These are phyloP conservation scores for Bretschneidera sinensis DNA, from an alignment of 345 rosid species.

Conservation along the genomic window DNA sequence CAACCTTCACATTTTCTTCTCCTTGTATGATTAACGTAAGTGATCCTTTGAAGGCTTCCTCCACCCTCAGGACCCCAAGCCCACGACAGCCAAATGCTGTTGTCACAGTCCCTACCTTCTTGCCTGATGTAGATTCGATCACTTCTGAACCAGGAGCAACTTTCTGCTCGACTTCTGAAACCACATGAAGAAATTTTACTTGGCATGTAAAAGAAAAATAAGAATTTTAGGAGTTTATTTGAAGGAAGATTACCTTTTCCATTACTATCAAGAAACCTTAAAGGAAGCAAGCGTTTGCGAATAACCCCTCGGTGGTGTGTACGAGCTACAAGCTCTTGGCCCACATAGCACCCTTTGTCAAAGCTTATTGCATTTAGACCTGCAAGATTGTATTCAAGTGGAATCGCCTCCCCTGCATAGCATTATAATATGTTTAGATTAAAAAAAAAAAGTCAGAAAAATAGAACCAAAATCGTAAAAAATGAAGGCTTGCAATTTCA, in stretches of 20 bases:
- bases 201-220: background rate
- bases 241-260: conserved; percentile 50
- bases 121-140: conserved; percentile 43
- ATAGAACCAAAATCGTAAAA: background rate
- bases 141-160: conserved; percentile 67
- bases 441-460: background rate
- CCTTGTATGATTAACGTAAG: conserved; percentile 40
- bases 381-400: conserved; percentile 77
- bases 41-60: conserved; percentile 50
- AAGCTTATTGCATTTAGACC: conserved; percentile 92
- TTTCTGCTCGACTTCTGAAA: conserved; percentile 51
- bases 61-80: conserved; percentile 67
- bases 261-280: conserved; percentile 44
- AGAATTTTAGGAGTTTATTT: background rate
- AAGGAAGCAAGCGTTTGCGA: conserved; percentile 76
- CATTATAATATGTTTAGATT: conserved; percentile 1
- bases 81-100: conserved; percentile 68
- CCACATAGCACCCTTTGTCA: conserved; percentile 92
- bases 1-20: conserved; percentile 50
- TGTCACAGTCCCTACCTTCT: conserved; percentile 72
- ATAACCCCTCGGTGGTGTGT: conserved; percentile 87
- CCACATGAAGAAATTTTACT: background rate
- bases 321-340: conserved; percentile 94
- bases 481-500: background rate
- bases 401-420: conserved; percentile 78